Evolutionary conservation across 768 basidiomycete genomes (phyloP), one percentile per base, ranked within the genome.

Genomic region (Cantharellus anzutake): DNA sequence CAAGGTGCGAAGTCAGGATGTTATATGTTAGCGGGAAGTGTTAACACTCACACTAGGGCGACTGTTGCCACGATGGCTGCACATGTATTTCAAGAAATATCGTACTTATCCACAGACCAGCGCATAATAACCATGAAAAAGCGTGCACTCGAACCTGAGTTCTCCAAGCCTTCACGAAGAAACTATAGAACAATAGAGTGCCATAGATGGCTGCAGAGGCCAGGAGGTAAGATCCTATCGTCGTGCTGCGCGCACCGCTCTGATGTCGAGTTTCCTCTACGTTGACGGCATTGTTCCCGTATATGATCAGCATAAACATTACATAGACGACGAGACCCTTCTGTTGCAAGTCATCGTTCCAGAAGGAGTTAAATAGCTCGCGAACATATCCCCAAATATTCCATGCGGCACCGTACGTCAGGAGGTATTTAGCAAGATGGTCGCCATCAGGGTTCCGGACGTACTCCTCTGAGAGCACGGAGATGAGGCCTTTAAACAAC

Each of bases 331-430:
- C 48, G 41, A 59, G 58, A 3, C 48, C 38, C 4, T 50, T 42
- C 40, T 59, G 58, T 35, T 44, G 58, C 4, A 59, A 16, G 41
- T 59, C 58, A 50, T 59, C 58, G n/a, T 41, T 44, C 58, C 58
- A 59, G 48, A 59, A 59, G 3, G 58, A 53, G 48, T 59, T 38
- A 38, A 59, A 44, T 11, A 59, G 41, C 58, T 59, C 58, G 14
- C 58, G 58, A 37, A 59, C 50, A 38, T 59, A 59, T 38, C 42
- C 51, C 58, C 58, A 59, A 3, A 59, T 51, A 42, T 48, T 59
- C 20, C 40, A 59, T 34, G 50, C 48, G 5, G 58, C 42, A 20
- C 39, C 42, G 37, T 48, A 59, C 38, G 58, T 59, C 11, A 59
- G 41, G 35, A 59, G 37, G 34, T 59, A 59, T 38, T 59, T 53